These are phyloP conservation scores for Coniochaeta hoffmannii DNA, from an alignment of 2,329 filamentous ascomycete species.

Conservation along the genomic window DNA sequence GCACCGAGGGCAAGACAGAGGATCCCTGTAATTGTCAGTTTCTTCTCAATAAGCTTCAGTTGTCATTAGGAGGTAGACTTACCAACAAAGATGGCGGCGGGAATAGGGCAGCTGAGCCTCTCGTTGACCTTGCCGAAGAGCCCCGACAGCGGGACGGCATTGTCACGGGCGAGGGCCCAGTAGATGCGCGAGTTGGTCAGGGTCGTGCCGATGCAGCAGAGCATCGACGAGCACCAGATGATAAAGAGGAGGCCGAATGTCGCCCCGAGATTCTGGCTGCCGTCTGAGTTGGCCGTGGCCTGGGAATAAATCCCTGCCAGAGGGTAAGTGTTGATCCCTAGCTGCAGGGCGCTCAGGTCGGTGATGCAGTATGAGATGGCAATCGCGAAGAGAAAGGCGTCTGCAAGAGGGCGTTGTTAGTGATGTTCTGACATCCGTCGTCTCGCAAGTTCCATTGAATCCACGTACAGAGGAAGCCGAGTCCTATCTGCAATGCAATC, in stretches of 20 bases:
- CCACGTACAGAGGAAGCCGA: conserved; percentile 33
- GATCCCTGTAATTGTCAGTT: conserved; percentile 18
- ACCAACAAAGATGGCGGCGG: conserved; percentile 46
- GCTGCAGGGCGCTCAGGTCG: conserved; percentile 44
- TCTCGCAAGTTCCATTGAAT: conserved; percentile 11
- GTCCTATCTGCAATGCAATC: conserved; percentile 40
- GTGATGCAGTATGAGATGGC: conserved; percentile 47
- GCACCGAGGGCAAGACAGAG: conserved; percentile 46
- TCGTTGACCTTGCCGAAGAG: conserved; percentile 47
- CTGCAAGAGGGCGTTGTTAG: conserved; percentile 22
- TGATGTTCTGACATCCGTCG: background rate
- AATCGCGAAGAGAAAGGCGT: conserved; percentile 45
- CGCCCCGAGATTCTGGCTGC: conserved; percentile 39
- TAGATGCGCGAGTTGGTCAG: conserved; percentile 38
- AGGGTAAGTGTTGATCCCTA: conserved; percentile 45
- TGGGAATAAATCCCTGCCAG: conserved; percentile 57
- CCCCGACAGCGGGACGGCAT: conserved; percentile 48
- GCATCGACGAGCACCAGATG: conserved; percentile 41
- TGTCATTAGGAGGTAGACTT: background rate
- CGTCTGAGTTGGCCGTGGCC: conserved; percentile 37
- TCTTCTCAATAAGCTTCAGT: background rate
- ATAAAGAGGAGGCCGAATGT: conserved; percentile 52
- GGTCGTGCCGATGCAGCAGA: conserved; percentile 42
- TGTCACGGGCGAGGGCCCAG: conserved; percentile 51
- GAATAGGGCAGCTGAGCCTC: conserved; percentile 49